A percentile compares a stretch with the other conserved stretches of the same genome.
These are phyloP conservation scores for Aspergillus bertholletiae DNA, from an alignment of 495 filamentous ascomycete genomes.

Conservation along the genomic window DNA sequence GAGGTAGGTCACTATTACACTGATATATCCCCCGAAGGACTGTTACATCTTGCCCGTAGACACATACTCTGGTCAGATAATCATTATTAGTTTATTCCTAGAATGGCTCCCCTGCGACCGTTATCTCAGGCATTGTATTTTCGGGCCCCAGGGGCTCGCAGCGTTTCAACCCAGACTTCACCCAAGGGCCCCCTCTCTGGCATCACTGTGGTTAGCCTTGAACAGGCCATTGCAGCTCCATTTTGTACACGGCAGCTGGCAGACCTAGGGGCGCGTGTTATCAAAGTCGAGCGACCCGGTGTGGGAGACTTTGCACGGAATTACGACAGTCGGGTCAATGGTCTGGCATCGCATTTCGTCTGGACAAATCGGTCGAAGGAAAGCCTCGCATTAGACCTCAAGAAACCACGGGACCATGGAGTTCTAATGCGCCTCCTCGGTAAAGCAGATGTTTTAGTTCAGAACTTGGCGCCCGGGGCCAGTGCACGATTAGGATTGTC, in stretches of 20 bases:
- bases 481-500: constrained; percentile 45
- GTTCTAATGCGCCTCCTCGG: constrained; percentile 41
- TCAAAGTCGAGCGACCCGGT: constrained; percentile 49
- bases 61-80: background rate
- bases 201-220: constrained; percentile 47
- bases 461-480: constrained; percentile 50
- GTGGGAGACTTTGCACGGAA: constrained; percentile 49
- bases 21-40: background rate
- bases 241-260: constrained; percentile 52
- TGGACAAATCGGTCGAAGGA: constrained; percentile 54
- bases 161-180: constrained; percentile 4
- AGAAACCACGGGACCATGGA: constrained; percentile 34
- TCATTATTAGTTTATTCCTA: background rate
- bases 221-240: constrained; percentile 51
- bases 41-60: background rate
- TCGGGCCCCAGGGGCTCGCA: background rate
- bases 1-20: background rate
- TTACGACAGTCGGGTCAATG: constrained; percentile 46
- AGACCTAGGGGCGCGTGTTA: constrained; percentile 49
- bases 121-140: background rate
- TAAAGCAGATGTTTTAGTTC: constrained; percentile 49
- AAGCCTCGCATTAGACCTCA: constrained; percentile 45
- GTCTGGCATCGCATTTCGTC: constrained; percentile 48
- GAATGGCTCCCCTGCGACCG: background rate
- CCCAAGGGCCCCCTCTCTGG: constrained; percentile 35